Evolutionary conservation across 805 yeast genomes (phyloP), one percentile per base, ranked within the genome.

Genomic region (Lipomyces yamanashiensis): DNA sequence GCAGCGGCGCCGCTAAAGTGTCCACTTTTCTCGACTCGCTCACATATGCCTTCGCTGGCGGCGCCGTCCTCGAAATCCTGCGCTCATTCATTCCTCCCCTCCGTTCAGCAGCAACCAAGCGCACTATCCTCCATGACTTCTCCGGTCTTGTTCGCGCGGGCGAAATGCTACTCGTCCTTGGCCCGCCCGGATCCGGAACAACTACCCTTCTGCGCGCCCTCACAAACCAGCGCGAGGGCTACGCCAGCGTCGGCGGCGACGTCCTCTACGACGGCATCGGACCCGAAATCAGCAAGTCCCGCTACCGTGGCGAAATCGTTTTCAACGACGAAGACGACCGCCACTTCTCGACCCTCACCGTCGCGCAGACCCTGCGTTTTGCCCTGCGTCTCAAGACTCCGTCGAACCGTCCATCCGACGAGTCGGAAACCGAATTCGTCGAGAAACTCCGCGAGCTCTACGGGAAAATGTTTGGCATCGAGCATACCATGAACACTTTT

Each of bases 171-270:
- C 77, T 88, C 54, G 92, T 88, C 6, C 74, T 87, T 41, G 90
- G 90, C 60, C 82, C 88, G 65, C 95, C 95, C 1, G 95, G 95
- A 69, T 86, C 93, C 23, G 95, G 95, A 34, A 64, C 69, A 19
- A 64, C 70, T 1, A 67, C 70, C 9, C 55, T 67, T 10, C 62
- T 67, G 73, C 85, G 86, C 69, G 81, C 88, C 2, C 77, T 88
- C 67, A 84, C 91, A 12, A 87, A 85, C 61, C 66, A 56, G 17
- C 61, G 69, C 56, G 64, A 59, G 21, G 65, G 69, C 41, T 66
- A 63, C 34, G 67, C 54, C 37, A 10, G 44, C 40, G 81, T 81
- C 41, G 80, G 81, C 52, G 91, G 92, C 67, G 80, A 82, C 23
- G 76, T 89, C 62, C 71, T 78, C 9, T 88, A 87, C 71, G 89